Evolutionary conservation across 768 basidiomycete genomes (phyloP).

Genomic region (Hygrophoropsis aurantiaca): DNA sequence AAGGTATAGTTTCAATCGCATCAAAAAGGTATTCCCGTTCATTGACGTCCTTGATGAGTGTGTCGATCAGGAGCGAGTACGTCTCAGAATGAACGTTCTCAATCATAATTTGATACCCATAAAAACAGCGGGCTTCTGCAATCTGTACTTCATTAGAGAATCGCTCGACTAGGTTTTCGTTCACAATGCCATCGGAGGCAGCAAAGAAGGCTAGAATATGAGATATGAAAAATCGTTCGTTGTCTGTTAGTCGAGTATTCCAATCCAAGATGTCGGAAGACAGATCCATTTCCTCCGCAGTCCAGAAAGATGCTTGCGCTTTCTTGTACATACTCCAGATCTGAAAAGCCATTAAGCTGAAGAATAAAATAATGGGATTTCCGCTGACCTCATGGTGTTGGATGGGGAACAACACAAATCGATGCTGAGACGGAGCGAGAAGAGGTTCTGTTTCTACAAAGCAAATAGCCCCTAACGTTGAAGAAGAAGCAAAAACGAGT

Average conservation of each 20-base stretch:
- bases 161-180: constrained; percentile 92
- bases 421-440: constrained; percentile 68
- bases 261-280: constrained; percentile 85
- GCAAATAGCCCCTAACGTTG: too few species aligned
- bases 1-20: constrained; percentile 92
- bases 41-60: constrained; percentile 80
- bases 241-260: constrained; percentile 74
- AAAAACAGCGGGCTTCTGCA: constrained; percentile 94
- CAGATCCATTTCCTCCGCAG: constrained; percentile 88
- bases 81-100: constrained; percentile 98
- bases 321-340: constrained; percentile 97
- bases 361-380: background rate
- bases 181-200: constrained; percentile 94
- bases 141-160: constrained; percentile 91
- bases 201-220: constrained; percentile 97
- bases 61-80: constrained; percentile 94
- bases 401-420: constrained; percentile 93
- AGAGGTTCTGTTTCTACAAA: constrained; percentile 72
- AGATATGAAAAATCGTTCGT: constrained; percentile 87
- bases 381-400: constrained; percentile 80
- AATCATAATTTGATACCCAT: constrained; percentile 99
- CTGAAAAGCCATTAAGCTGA: constrained; percentile 35
- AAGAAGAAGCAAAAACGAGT: too few species aligned
- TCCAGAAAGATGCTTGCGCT: constrained; percentile 93
- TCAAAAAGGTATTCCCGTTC: constrained; percentile 85